Evolutionary conservation across 345 rosid genomes (phyloP), one percentile per base, ranked within the genome.

Genomic region (Salix udensis): DNA sequence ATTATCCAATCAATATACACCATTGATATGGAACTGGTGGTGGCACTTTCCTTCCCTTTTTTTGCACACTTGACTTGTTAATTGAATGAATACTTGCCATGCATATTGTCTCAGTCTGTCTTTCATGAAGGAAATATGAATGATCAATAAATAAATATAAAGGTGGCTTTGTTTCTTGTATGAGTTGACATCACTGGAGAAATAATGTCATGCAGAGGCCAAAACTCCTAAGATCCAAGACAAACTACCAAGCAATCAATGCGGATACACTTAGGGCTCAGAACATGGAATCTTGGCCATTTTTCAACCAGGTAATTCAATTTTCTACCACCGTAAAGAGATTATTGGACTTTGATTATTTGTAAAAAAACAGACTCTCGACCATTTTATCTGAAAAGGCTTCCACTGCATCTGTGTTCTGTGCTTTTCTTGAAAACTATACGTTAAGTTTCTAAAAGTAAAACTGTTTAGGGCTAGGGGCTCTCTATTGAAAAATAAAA

Each of bases 231-330:
- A 90, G 98, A 77, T 95, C 98, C 6, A 81, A 71, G 31, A 83
- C 80, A 16, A 95, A 91, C 82, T 95, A 86, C 85, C 98, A 95
- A 83, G 97, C 90, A 76, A 95, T 95, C 85, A 92, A 95, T 75
- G 84, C 66, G 34, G 97, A 91, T 79, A 90, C 93, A 5, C 78
- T 94, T 5, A 84, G 95, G 82, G 97, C 91, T 19, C 97, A 95
- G 77, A 91, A 91, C 77, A 83, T 91, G 97, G 98, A 95, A 81
- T 89, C 97, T 53, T 86, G 88, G 87, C 98, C 98, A 65, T 90
- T 91, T 88, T 95, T 84, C 85, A 90, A 91, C 77, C 96, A 92
- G 93, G 98, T 91, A 76, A 64, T 24, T 71, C 12, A 19, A 23
- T 65, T 34, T 40, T 10, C 44, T 40, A 40, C 10, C 9, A 40